phyloP scores from a whole-genome alignment of 1,139 yeast genomes.

The Pichia sp. region DNA sequence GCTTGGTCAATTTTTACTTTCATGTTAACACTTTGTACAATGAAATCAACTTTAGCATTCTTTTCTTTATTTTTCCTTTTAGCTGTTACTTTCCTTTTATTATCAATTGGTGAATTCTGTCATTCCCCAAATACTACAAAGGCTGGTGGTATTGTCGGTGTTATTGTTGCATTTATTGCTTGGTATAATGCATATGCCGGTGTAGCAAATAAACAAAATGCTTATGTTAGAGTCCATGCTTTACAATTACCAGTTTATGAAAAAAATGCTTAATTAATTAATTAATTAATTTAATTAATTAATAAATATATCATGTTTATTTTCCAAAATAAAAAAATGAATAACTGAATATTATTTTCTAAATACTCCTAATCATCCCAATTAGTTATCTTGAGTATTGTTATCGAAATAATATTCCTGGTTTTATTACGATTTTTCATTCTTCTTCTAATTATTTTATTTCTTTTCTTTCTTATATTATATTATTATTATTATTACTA shows the following conservation, averaged over 20 bases:
- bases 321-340: too few species aligned
- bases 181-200: slow-evolving; percentile 95
- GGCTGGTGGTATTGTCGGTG: slow-evolving; percentile 79
- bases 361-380: too few species aligned
- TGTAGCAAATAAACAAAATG: slow-evolving; percentile 65
- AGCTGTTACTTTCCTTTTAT: slow-evolving; percentile 59
- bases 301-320: too few species aligned
- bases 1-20: slow-evolving; percentile 82
- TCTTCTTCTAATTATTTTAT: too few species aligned
- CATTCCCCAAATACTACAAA: slow-evolving; percentile 37
- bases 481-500: too few species aligned
- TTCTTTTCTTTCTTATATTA: too few species aligned
- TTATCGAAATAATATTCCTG: too few species aligned
- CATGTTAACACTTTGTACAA: slow-evolving; percentile 57
- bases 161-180: slow-evolving; percentile 72
- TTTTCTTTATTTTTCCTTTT: slow-evolving; percentile 61
- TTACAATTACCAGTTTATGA: slow-evolving; percentile 29
- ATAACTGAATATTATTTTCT: too few species aligned
- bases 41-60: slow-evolving; percentile 77
- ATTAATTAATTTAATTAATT: too few species aligned
- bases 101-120: slow-evolving; percentile 54
- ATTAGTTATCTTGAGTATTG: too few species aligned
- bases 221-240: slow-evolving; percentile 56
- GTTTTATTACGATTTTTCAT: too few species aligned
- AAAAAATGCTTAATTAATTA: slow-evolving; percentile 1